These are phyloP conservation scores for Hepatocystis sp. DNA, from an alignment of 169 alveolate species.

Conservation along the genomic window DNA sequence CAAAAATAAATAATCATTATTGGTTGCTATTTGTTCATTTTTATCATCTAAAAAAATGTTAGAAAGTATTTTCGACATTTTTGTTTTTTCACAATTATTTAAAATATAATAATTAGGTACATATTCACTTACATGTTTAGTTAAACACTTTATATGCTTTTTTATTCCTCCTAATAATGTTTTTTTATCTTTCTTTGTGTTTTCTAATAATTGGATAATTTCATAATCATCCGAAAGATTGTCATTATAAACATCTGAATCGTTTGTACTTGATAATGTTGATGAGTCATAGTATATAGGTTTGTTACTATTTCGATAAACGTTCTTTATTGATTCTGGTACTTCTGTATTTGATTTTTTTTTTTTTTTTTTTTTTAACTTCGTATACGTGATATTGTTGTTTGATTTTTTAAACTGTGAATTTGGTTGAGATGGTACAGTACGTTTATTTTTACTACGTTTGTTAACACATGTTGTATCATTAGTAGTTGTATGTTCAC, in stretches of 20 bases:
- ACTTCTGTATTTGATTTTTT: too few relatives aligned
- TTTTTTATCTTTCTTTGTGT: conserved; percentile 20
- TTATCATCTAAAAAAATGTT: conserved; percentile 23
- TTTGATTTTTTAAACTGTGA: too few relatives aligned
- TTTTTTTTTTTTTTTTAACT: too few relatives aligned
- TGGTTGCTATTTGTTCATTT: background rate
- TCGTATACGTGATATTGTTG: too few relatives aligned
- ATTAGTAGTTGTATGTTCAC: too few relatives aligned
- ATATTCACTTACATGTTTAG: conserved; percentile 71
- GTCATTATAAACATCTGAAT: conserved; percentile 53
- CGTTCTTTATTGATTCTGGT: too few relatives aligned
- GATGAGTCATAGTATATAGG: conserved; percentile 15
- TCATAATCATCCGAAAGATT: conserved; percentile 76
- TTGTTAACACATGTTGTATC: too few relatives aligned
- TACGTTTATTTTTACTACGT: too few relatives aligned
- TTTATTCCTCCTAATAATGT: conserved; percentile 48
- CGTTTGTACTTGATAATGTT: conserved; percentile 38
- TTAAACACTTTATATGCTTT: conserved; percentile 64
- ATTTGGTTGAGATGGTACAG: too few relatives aligned
- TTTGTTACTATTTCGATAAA: too few relatives aligned
- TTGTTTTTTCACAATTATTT: conserved; percentile 22
- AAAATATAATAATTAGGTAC: conserved; percentile 61
- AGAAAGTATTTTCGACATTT: conserved; percentile 52
- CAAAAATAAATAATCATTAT: background rate
- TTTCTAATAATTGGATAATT: conserved; percentile 59